phyloP scores from a whole-genome alignment of 2,329 filamentous ascomycete species.

The Leptographium flavum region DNA sequence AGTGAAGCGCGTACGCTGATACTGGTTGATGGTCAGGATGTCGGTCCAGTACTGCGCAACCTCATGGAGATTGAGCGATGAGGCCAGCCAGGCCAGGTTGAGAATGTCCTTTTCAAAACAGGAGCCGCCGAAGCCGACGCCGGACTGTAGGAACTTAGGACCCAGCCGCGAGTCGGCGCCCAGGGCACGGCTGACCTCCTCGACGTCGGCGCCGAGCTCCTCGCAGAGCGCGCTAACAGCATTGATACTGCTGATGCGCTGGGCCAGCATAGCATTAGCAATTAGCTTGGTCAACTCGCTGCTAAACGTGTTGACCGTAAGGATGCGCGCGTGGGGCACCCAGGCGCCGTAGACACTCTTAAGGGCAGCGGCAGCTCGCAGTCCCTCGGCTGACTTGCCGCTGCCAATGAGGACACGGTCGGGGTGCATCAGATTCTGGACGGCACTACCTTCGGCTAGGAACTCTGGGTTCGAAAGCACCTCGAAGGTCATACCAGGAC shows the following conservation, averaged over 20 bases:
- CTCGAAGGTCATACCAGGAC: neutral
- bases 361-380: neutral
- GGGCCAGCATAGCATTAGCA: constrained; percentile 4
- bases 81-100: constrained; percentile 1
- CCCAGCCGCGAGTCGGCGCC: constrained; percentile 4
- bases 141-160: neutral
- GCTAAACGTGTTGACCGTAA: constrained; percentile 3
- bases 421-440: constrained; percentile 1
- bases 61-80: neutral
- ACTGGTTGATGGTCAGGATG: constrained; percentile 1
- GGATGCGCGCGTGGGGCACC: neutral
- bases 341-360: constrained; percentile 3
- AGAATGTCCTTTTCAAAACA: constrained; percentile 5
- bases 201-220: constrained; percentile 1
- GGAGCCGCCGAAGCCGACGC: constrained; percentile 3
- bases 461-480: constrained; percentile 4
- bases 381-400: neutral
- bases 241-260: constrained; percentile 7
- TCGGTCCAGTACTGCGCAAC: constrained; percentile 1
- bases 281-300: constrained; percentile 5
- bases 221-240: constrained; percentile 4
- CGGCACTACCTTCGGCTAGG: constrained; percentile 2
- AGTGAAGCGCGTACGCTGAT: constrained; percentile 1
- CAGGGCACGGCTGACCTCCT: constrained; percentile 1
- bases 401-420: constrained; percentile 4